Evolutionary conservation across 768 basidiomycete genomes (phyloP), one percentile per base, ranked within the genome.

Genomic region (Phlebiopsis gigantea): DNA sequence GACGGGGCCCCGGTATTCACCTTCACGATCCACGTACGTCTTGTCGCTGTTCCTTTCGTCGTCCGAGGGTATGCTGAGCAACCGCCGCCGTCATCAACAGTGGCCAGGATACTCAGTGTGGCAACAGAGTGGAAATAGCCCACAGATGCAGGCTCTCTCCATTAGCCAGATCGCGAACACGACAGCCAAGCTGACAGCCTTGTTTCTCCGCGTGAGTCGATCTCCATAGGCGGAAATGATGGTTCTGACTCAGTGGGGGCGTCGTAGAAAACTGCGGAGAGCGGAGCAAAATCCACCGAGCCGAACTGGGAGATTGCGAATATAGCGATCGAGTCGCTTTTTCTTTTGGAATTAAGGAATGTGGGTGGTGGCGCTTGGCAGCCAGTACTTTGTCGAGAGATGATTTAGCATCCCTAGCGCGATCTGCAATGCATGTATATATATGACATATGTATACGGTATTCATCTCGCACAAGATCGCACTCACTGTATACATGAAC

Each of bases 31-130:
- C 15, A 29, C n/a, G 47, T 48, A 10, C 2, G 47, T 30, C 1
- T n/a, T 46, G 14, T 21, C 44, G 24, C n/a, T 7, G 6, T 45
- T 6, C 9, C 24, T 25, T 19, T n/a, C n/a, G n/a, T n/a, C n/a
- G n/a, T 45, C 7, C 44, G 44, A 45, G n/a, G 44, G 44, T 46
- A 12, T 12, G 3, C 21, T 19, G 2, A 2, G 2, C 19, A n/a
- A 15, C 14, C 21, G n/a, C 24, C 44, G n/a, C 6, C 6, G 45
- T 24, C 29, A 15, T 2, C 24, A 12, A 3, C 43, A 54, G 53
- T 54, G 53, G 53, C 53, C 53, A 26, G 53, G 53, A 28, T 54
- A 54, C 26, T 25, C 53, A 25, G 7, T 24, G 26, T 30, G 53
- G 53, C 25, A 54, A 24, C 34, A 39, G 17, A 39, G 12, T 3